A percentile compares a stretch with the other conserved stretches of the same genome.
Evolutionary conservation across 345 rosid genomes (phyloP).

Genomic region (Populus deltoides): DNA sequence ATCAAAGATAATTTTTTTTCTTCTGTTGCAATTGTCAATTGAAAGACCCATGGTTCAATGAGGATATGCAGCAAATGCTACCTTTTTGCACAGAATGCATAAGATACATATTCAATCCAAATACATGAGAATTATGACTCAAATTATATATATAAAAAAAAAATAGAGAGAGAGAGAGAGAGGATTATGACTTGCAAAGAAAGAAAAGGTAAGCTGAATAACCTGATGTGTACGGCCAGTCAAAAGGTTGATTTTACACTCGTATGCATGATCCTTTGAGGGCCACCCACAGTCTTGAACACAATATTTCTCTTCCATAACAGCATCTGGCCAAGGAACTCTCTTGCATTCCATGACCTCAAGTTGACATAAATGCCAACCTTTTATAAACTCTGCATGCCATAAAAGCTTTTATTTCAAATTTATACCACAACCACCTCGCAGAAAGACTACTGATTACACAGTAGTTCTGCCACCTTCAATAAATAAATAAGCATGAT

Average conservation of each 20-base stretch:
- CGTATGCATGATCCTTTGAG: constrained; percentile 60
- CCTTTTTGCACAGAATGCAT: too few relatives aligned
- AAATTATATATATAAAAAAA: too few relatives aligned
- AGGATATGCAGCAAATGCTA: too few relatives aligned
- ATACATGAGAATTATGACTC: too few relatives aligned
- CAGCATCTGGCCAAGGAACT: constrained; percentile 73
- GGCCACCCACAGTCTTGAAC: constrained; percentile 72
- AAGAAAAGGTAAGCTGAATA: constrained; percentile 3
- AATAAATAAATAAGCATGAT: neutral
- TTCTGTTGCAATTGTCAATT: too few relatives aligned
- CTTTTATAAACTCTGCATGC: constrained; percentile 54
- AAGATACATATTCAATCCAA: too few relatives aligned
- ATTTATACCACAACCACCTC: neutral
- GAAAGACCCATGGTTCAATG: too few relatives aligned
- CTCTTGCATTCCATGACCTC: constrained; percentile 78
- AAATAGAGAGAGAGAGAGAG: neutral
- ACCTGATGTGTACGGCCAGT: constrained; percentile 99
- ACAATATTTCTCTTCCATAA: constrained; percentile 43
- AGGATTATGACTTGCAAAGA: neutral
- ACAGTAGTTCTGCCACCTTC: neutral
- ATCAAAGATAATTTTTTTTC: too few relatives aligned
- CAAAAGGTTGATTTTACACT: constrained; percentile 81
- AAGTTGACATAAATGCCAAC: constrained; percentile 86
- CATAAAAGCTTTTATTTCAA: constrained; percentile 3
- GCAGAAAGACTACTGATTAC: neutral